Evolutionary conservation across 2,329 filamentous ascomycete species (phyloP), one percentile per base, ranked within the genome.

Genomic region (Microascus cirrosus): DNA sequence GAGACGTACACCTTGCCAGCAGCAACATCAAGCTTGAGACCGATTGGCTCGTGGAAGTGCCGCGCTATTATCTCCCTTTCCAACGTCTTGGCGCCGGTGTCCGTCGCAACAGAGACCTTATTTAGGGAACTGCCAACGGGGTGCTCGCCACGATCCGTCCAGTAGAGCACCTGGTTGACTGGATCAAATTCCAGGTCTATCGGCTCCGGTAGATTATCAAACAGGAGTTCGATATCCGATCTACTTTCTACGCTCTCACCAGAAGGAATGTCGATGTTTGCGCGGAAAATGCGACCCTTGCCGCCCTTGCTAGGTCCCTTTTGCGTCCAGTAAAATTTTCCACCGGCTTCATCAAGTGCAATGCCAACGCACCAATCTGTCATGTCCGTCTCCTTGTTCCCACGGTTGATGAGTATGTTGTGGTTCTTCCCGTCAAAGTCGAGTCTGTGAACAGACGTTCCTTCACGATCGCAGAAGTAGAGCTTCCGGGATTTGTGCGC

Each of bases 81-180:
- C 20, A 42, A 32, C 18, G 60, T 36, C 22, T 53, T 57, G 20
- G 34, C 54, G 6, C 62, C 18, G 10, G 56, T 54, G 13, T 54
- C 52, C 39, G 39, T 18, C 8, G 36, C 36, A 3, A 45, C 15
- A 12, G 57, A 50, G 3, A 60, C 68, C 6, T 71, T 65, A 63
- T 83, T 81, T 59, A 85, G 61, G 12, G 74, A 74, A 63, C 81
- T 83, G 0, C 82, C 82, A 10, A 67, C 64, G 0, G 81, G 81
- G 1, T 77, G 66, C 61, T 85, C 82, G 3, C 82, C 83, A 0
- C 82, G 71, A 61, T 85, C 82, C 0, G 82, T 83, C 82, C 82
- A 85, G 65, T 81, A 85, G 28, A 85, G 67, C 1, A 65, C 69
- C 32, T 72, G 64, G 2, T 65, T 64, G 0, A 70, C 67, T 13